Base-by-base conservation (phyloP, 148 eudicot genomes). In the Dysphania ambrosioides region DNA sequence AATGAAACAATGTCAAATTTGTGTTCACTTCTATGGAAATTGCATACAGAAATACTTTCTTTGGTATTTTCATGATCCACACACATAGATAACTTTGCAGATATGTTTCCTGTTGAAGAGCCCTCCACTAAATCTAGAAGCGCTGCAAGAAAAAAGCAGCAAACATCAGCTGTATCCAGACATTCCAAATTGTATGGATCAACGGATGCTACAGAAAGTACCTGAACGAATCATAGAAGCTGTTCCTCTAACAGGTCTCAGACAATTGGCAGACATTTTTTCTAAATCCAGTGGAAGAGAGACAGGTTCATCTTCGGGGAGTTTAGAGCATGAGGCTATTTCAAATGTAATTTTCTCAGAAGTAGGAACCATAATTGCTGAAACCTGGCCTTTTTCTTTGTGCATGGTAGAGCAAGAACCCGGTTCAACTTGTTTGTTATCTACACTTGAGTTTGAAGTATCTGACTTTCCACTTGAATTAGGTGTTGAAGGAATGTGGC, bases 1-100 rank as follows among this genome's bases (percentile, higher is more conserved):
- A 85, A 83, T 24, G 91, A 87, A 81, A 83, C 91, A 74, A 89
- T 82, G 18, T 86, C 91, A 64, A 81, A 44, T 53, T 55, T 85
- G 53, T 35, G 34, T 53, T 57, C 62, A 62, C 10, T 79, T 21
- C 79, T 68, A 35, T 57, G 64, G 57, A n/a, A 6, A 49, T 76
- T 74, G 65, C 38, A 76, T 8, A 56, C 69, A 21, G 79, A 66
- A 71, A 63, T 63, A 36, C 70, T 47, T 68, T 72, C 72, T 32
- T 68, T 60, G 16, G 40, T 62, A 34, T 75, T 80, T n/a, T 56
- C 80, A 9, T n/a, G 71, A 58, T 76, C 71, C 15, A 57, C 53
- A 73, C n/a, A 76, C 1, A 23, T 59, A 58, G 80, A 68, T 55
- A 40, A 68, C 77, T 79, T 70, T 40, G 66, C 38, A 57, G 70